Evolutionary conservation across 768 basidiomycete genomes (phyloP), one percentile per base, ranked within the genome.

Genomic region (Kwoniella europaea): DNA sequence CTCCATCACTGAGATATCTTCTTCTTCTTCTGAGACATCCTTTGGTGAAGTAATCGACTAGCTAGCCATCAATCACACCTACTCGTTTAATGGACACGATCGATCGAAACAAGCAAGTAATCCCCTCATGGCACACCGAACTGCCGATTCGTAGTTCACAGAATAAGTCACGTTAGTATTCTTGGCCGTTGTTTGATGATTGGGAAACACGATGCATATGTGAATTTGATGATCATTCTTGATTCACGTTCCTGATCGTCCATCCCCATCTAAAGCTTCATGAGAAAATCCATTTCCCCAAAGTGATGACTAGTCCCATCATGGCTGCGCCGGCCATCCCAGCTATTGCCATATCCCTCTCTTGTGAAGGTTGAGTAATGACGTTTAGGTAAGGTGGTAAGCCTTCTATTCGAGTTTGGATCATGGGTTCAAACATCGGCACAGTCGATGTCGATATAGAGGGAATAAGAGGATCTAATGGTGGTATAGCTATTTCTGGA

Each of bases 341-440:
- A 9, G 67, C 67, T 22, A 63, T 12, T 22, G 62, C 63, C 54
- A 72, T 18, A 65, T 72, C 71, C 16, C 71, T 67, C 29, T 72
- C 71, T 29, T 59, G 62, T 16, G 71, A 72, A 3, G 71, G 71
- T 29, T 63, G 66, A 10, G 66, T 46, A 15, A 72, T 41, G 12
- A 46, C 24, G 42, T 72, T 60, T 44, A 72, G 57, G 20, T 70
- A 70, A 41, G 68, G 43, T n/a, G 68, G 68, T 35, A 70, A 57
- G n/a, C 60, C 46, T 4, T 67, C 44, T 44, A 67, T 67, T 13
- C 42, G 56, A 5, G 56, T 67, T 29, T 22, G 44, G 10, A 67
- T 42, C 2, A 66, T 35, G 16, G 65, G 65, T 2, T 55, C 16
- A n/a, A 66, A 22, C 18, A 58, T 35, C 22, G 55, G n/a, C 29